These are phyloP conservation scores for Neurospora pannonica DNA, from an alignment of 495 filamentous ascomycete genomes.

Conservation along the genomic window DNA sequence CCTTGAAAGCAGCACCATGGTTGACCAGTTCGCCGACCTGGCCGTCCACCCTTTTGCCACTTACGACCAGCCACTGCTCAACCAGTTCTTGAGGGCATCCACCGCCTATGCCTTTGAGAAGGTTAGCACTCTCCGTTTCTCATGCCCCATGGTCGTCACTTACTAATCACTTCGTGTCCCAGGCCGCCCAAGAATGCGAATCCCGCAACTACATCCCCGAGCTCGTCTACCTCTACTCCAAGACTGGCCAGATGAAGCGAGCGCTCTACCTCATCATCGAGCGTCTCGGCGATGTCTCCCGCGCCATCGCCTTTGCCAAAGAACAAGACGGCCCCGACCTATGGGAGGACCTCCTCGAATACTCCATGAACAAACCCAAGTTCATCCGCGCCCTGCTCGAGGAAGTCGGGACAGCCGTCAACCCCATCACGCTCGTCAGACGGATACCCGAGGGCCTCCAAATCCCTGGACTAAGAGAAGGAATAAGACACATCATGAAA, in stretches of 20 bases:
- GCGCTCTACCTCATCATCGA: slow-evolving; percentile 88
- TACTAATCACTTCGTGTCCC: slow-evolving; percentile 4
- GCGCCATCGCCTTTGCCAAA: slow-evolving; percentile 89
- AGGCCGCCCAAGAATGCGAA: slow-evolving; percentile 73
- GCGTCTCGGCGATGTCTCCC: slow-evolving; percentile 72
- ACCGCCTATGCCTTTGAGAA: too few species aligned
- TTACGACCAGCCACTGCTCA: too few species aligned
- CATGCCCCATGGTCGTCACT: too few species aligned
- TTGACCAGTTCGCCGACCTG: too few species aligned
- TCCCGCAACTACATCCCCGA: slow-evolving; percentile 69
- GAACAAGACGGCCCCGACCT: slow-evolving; percentile 80
- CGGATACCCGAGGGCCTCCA: slow-evolving; percentile 86
- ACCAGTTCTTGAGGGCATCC: too few species aligned
- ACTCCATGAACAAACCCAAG: slow-evolving; percentile 88
- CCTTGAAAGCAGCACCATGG: too few species aligned
- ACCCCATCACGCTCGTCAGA: slow-evolving; percentile 79
- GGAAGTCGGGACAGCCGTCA: slow-evolving; percentile 83
- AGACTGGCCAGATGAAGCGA: slow-evolving; percentile 84
- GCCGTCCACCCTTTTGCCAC: too few species aligned
- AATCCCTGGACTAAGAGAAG: slow-evolving; percentile 79
- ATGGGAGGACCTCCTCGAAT: slow-evolving; percentile 90
- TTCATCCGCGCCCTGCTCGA: slow-evolving; percentile 90
- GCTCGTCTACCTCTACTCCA: slow-evolving; percentile 85
- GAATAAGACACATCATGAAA: slow-evolving; percentile 73
- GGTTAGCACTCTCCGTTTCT: too few species aligned